Conservation (phyloP, 2,329 filamentous ascomycete species). For the Diatrype stigma region DNA sequence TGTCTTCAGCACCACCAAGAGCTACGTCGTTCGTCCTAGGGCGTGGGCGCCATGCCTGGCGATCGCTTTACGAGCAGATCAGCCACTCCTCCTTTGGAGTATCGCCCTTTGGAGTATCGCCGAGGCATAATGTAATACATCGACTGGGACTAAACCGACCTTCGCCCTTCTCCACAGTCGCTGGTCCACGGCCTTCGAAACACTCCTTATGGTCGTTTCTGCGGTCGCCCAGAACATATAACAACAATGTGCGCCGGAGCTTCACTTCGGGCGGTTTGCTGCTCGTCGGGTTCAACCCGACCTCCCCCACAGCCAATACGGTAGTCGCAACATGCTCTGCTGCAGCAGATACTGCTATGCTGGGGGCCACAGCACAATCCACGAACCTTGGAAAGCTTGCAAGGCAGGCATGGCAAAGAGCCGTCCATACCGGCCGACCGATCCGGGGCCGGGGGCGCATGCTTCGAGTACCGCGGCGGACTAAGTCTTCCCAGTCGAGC, state of each 20-base stretch:
- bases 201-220: slow-evolving; percentile 23
- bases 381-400: slow-evolving; percentile 32
- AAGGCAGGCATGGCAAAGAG: slow-evolving; percentile 33
- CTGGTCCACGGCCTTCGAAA: slow-evolving; percentile 17
- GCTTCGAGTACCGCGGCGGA: slow-evolving; percentile 21
- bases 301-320: slow-evolving; percentile 32
- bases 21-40: slow-evolving; percentile 29
- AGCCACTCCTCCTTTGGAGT: slow-evolving; percentile 20
- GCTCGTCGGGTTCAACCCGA: slow-evolving; percentile 42
- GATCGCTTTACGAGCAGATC: slow-evolving; percentile 24
- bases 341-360: slow-evolving; percentile 33
- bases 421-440: slow-evolving; percentile 20
- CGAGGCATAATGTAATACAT: slow-evolving; percentile 16
- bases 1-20: slow-evolving; percentile 18
- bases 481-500: slow-evolving; percentile 28
- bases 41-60: slow-evolving; percentile 25
- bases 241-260: slow-evolving; percentile 41
- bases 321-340: slow-evolving; percentile 36
- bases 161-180: slow-evolving; percentile 14
- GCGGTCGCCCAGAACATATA: slow-evolving; percentile 26
- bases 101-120: slow-evolving; percentile 18
- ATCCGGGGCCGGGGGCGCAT: slow-evolving; percentile 15
- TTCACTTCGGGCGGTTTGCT: slow-evolving; percentile 53
- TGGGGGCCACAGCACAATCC: slow-evolving; percentile 22
- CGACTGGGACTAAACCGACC: slow-evolving; percentile 15